Conservation (phyloP, 2,329 filamentous ascomycete species). For the Botrytis fabae region DNA sequence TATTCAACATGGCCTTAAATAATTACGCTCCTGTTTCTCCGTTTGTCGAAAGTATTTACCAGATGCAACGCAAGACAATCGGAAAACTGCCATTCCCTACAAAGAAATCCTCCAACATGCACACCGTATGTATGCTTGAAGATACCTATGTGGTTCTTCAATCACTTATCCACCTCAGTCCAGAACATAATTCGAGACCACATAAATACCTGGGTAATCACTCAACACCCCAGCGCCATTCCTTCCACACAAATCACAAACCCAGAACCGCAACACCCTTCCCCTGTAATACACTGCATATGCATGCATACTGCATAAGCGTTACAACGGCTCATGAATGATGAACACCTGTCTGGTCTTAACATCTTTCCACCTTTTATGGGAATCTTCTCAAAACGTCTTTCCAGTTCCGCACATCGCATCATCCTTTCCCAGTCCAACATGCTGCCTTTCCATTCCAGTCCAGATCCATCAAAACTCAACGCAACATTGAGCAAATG, state of each 20-base stretch:
- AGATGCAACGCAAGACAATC: background rate
- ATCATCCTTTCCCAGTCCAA: background rate
- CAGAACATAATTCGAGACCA: conserved; percentile 5
- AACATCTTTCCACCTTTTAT: background rate
- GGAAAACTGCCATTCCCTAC: background rate
- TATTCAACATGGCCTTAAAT: background rate
- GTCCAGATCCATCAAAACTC: background rate
- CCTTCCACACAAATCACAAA: background rate
- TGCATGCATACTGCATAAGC: conserved; percentile 9
- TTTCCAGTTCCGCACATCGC: background rate
- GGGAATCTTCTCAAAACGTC: background rate
- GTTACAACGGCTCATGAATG: background rate
- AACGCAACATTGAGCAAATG: background rate
- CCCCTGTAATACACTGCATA: conserved; percentile 14
- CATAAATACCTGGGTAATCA: conserved; percentile 1
- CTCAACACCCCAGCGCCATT: background rate
- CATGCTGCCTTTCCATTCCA: too few species aligned
- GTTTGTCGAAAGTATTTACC: background rate
- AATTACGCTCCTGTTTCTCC: background rate
- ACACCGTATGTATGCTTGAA: background rate
- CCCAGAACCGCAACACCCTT: background rate
- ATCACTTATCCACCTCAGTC: conserved; percentile 3
- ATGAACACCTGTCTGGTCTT: background rate
- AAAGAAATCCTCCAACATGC: background rate
- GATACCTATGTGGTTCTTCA: background rate